A percentile compares a stretch with the other conserved stretches of the same genome.
Evolutionary conservation across 2,329 filamentous ascomycete species (phyloP).

Genomic region (Ceratocystis albifundus): DNA sequence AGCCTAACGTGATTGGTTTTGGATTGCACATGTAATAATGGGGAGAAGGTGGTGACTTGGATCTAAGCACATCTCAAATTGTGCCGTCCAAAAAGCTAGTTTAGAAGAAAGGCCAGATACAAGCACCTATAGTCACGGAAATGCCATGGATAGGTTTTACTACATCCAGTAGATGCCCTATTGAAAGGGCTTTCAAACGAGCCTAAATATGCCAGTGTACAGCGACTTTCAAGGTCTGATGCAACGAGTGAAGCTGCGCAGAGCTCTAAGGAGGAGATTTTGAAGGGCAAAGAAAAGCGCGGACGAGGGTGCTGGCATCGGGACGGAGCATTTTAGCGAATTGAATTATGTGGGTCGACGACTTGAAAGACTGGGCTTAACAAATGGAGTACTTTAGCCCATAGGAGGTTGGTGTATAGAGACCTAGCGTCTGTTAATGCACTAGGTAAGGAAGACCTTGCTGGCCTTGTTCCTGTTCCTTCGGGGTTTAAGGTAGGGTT

Average conservation of each 20-base stretch:
- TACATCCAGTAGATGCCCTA: neutral
- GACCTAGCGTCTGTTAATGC: slow-evolving; percentile 9
- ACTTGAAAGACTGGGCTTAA: slow-evolving; percentile 13
- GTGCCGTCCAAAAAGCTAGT: neutral
- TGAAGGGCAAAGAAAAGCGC: slow-evolving; percentile 15
- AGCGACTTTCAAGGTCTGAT: neutral
- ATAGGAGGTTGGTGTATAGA: neutral
- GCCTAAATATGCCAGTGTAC: slow-evolving; percentile 15
- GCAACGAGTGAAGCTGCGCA: neutral
- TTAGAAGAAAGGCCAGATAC: neutral
- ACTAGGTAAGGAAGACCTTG: neutral
- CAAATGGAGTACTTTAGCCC: neutral
- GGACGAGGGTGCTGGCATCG: slow-evolving; percentile 19
- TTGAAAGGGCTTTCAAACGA: slow-evolving; percentile 19
- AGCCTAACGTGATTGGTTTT: neutral
- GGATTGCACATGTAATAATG: neutral
- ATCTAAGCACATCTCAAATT: slow-evolving; percentile 3
- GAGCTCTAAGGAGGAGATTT: slow-evolving; percentile 18
- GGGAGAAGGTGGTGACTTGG: neutral
- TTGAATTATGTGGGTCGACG: slow-evolving; percentile 14
- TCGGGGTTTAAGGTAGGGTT: slow-evolving; percentile 11
- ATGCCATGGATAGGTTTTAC: neutral
- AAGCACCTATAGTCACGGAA: neutral
- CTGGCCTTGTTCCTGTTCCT: slow-evolving; percentile 14
- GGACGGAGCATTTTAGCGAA: slow-evolving; percentile 22